Evolutionary conservation across 495 filamentous ascomycete species (phyloP), one percentile per base, ranked within the genome.

Genomic region (Thermochaetoides thermophila): DNA sequence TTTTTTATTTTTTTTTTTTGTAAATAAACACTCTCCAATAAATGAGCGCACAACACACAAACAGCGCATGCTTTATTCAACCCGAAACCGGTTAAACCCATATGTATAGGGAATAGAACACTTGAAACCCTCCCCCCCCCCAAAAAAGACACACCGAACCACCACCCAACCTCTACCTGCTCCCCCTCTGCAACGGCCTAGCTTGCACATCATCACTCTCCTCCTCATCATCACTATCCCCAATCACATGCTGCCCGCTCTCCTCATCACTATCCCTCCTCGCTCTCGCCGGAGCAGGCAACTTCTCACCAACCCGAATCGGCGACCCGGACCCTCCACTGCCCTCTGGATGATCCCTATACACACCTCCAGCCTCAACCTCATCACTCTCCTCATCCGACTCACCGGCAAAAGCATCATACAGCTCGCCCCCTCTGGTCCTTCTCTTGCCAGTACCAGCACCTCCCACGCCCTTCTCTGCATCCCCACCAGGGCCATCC

Each of bases 391-490:
- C 46, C 21, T 49, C 48, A 3, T 49, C 82, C 35, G 68, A 66
- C 26, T 70, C 68, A 43, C 81, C 75, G 6, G 84, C 81, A 69
- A 94, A 94, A 21, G 89, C 83, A 66, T 95, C 82, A 57, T 97
- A 97, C 23, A 97, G 57, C 56, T 91, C 78, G 17, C 81, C 81
- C 14, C 77, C 83, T 33, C 79, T 69, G 33, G 73, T 71, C 49
- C 62, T 61, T 30, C 56, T 51, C 32, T 56, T 48, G 7, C 17
- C 27, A 1, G 11, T 37, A 10, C 20, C 35, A 16, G 26, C 41
- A 10, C 17, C 37, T 10, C 2, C 29, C 1, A 6, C 33, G 16
- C 17, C 32, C 7, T 23, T 15, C 17, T 36, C 21, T 9, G 11
- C 34, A n/a, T 53, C 53, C 14, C 49, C 44, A 23, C 44, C 43